Evolutionary conservation across 768 basidiomycete genomes (phyloP).

Genomic region (Epithele typhae): DNA sequence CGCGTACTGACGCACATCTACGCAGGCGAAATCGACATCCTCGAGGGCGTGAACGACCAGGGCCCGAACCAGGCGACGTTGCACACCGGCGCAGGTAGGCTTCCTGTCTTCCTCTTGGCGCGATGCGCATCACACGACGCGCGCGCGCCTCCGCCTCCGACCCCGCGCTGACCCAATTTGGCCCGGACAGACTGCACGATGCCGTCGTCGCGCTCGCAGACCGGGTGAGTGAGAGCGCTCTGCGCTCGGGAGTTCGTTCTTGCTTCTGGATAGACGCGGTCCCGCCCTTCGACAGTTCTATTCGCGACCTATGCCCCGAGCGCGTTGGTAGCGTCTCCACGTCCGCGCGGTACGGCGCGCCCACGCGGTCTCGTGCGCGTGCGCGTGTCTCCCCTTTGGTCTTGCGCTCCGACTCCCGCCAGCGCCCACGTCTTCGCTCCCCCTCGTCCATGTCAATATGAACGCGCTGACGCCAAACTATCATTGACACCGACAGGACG

Average conservation of each 20-base stretch:
- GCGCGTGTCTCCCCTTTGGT: neutral
- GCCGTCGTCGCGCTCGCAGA: slow-evolving; percentile 41
- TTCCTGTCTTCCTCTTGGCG: slow-evolving; percentile 19
- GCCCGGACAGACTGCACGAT: slow-evolving; percentile 45
- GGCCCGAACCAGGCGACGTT: slow-evolving; percentile 47
- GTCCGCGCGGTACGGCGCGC: neutral
- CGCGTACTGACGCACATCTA: neutral
- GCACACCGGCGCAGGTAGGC: slow-evolving; percentile 49
- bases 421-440: slow-evolving; percentile 1
- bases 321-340: no score
- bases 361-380: neutral
- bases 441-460: neutral
- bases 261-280: neutral
- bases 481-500: slow-evolving; percentile 7
- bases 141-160: slow-evolving; percentile 17
- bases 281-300: neutral
- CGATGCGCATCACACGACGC: neutral
- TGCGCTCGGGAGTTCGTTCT: no score
- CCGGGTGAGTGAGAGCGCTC: slow-evolving; percentile 44
- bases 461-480: neutral
- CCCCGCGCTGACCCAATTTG: slow-evolving; percentile 3
- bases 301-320: no score
- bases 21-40: slow-evolving; percentile 52
- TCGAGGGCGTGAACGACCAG: slow-evolving; percentile 56
- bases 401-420: neutral